phyloP scores from a whole-genome alignment of 163 green algal species.

The Picocystis sp. region DNA sequence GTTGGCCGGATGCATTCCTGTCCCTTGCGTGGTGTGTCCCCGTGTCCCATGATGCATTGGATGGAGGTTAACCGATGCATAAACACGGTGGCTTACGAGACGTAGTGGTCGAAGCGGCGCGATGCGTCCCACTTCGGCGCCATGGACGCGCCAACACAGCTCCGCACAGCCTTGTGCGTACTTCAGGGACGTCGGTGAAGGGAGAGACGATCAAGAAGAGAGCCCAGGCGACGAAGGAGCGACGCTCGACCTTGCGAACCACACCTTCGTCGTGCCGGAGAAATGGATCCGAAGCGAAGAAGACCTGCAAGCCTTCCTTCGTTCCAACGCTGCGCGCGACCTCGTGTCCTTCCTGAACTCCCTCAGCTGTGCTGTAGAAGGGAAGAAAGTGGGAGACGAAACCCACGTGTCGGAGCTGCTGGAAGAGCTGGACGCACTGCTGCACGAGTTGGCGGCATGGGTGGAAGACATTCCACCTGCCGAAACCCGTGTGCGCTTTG shows the following conservation, averaged over 20 bases:
- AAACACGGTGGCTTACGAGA: too few species aligned
- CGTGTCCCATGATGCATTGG: too few species aligned
- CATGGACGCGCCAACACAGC: too few species aligned
- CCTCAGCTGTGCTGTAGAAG: constrained; percentile 56
- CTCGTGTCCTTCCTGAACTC: constrained; percentile 73
- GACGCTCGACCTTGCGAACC: not conserved
- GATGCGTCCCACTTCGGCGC: too few species aligned
- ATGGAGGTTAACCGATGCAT: too few species aligned
- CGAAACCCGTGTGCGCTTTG: constrained; percentile 65
- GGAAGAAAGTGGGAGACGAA: constrained; percentile 33
- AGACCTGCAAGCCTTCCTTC: constrained; percentile 45
- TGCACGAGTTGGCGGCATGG: constrained; percentile 16
- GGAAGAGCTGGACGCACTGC: constrained; percentile 19
- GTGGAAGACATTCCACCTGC: constrained; percentile 65
- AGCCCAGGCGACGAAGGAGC: too few species aligned
- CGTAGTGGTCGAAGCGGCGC: too few species aligned
- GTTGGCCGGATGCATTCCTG: too few species aligned
- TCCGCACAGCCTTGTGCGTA: too few species aligned
- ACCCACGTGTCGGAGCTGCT: constrained; percentile 39
- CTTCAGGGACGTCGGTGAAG: too few species aligned
- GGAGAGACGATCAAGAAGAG: too few species aligned
- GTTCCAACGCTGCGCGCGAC: constrained; percentile 15
- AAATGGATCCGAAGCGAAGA: constrained; percentile 35
- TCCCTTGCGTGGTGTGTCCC: too few species aligned
- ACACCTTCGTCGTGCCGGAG: constrained; percentile 16